Conservation (phyloP, 139 green algal species). For the Chlorella sp. region DNA sequence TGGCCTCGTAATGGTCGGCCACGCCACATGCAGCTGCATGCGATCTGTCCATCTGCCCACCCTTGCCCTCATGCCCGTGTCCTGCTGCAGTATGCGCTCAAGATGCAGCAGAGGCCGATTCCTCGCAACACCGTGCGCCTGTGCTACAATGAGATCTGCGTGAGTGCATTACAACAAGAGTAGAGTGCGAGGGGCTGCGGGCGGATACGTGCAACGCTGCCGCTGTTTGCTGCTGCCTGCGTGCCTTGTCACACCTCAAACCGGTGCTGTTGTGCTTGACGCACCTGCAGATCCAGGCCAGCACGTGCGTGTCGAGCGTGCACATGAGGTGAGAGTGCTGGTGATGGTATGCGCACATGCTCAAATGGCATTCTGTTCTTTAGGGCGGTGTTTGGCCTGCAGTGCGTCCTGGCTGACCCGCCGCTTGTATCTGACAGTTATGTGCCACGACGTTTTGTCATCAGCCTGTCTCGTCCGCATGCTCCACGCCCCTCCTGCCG, state of each 20-base stretch:
- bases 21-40: background rate
- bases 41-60: background rate
- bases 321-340: slow-evolving; percentile 64
- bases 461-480: background rate
- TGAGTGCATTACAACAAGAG: too few species aligned
- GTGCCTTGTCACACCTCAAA: background rate
- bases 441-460: too few species aligned
- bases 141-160: slow-evolving; percentile 33
- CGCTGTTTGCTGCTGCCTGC: background rate
- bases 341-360: too few species aligned
- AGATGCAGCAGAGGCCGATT: slow-evolving; percentile 38
- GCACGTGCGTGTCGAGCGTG: slow-evolving; percentile 68
- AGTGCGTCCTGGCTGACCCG: too few species aligned
- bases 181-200: too few species aligned
- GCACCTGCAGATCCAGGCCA: slow-evolving; percentile 69
- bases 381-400: too few species aligned
- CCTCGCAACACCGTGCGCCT: slow-evolving; percentile 4
- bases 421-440: too few species aligned
- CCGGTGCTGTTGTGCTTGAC: too few species aligned
- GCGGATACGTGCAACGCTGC: background rate
- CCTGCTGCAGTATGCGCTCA: slow-evolving; percentile 21
- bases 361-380: too few species aligned
- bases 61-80: background rate
- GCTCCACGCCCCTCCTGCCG: too few species aligned
- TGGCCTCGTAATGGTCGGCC: too few species aligned